Percentiles rank a stretch among this genome's conserved stretches.
Conservation (phyloP, 2,329 filamentous ascomycete genomes). For the Eutypa lata region DNA sequence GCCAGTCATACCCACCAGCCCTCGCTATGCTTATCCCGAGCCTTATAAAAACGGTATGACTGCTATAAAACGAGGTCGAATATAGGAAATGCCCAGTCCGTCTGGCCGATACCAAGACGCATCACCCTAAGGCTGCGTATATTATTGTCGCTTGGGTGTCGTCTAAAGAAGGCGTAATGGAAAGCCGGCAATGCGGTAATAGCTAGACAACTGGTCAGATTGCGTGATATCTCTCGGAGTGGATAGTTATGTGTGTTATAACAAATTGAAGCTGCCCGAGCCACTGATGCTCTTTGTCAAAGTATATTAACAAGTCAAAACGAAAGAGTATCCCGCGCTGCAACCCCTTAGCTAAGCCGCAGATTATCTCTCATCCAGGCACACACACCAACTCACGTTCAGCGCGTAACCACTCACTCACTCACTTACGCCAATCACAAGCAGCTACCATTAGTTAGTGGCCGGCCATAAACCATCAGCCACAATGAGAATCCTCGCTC, state of each 20-base stretch:
- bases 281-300: neutral
- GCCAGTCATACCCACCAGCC: neutral
- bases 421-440: no score
- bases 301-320: neutral
- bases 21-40: neutral
- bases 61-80: neutral
- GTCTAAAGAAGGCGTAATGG: no score
- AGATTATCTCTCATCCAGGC: neutral
- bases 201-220: neutral
- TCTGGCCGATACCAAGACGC: neutral
- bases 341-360: neutral
- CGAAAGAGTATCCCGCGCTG: neutral
- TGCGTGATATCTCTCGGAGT: neutral
- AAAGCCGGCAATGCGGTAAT: neutral
- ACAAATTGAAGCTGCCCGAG: neutral
- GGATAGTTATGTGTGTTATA: neutral
- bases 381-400: neutral
- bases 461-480: neutral
- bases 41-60: neutral
- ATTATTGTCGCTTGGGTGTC: no score
- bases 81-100: neutral
- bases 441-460: no score
- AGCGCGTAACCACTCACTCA: no score
- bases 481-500: constrained; percentile 5
- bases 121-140: no score